phyloP scores from a whole-genome alignment of 2,329 filamentous ascomycete genomes.

The Alternaria sp. region DNA sequence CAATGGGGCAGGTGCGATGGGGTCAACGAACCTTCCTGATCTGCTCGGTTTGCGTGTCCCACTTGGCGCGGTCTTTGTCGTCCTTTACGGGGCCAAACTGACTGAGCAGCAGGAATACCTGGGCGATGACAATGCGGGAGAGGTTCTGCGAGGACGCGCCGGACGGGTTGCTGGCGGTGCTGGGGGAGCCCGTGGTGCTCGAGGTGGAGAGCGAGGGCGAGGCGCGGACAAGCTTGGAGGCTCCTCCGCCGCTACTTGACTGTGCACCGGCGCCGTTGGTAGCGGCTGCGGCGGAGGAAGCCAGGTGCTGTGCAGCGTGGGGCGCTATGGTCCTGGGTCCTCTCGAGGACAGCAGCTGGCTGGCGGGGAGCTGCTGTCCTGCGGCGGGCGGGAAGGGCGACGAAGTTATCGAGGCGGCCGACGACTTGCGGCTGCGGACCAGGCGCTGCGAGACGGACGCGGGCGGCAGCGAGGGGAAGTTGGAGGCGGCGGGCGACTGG shows the following conservation, averaged over 20 bases:
- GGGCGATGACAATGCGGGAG: slow-evolving; percentile 92
- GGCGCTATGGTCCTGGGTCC: slow-evolving; percentile 63
- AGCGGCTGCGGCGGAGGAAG: slow-evolving; percentile 60
- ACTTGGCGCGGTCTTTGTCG: slow-evolving; percentile 89
- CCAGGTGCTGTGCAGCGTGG: slow-evolving; percentile 60
- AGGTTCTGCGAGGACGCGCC: slow-evolving; percentile 58
- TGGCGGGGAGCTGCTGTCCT: slow-evolving; percentile 61
- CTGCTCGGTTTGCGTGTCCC: slow-evolving; percentile 89
- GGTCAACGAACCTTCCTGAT: slow-evolving; percentile 78
- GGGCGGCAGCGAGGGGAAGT: slow-evolving; percentile 60
- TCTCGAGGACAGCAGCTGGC: slow-evolving; percentile 63
- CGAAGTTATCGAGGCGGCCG: slow-evolving; percentile 60
- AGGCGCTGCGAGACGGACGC: slow-evolving; percentile 53
- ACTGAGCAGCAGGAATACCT: slow-evolving; percentile 92
- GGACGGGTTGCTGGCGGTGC: slow-evolving; percentile 56
- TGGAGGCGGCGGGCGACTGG: slow-evolving; percentile 60
- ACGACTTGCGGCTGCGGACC: slow-evolving; percentile 60
- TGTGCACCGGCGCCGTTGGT: slow-evolving; percentile 60
- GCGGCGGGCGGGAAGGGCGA: slow-evolving; percentile 63
- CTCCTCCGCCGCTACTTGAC: slow-evolving; percentile 61
- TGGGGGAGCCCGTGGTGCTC: slow-evolving; percentile 62
- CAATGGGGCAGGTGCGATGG: background rate
- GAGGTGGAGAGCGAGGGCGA: slow-evolving; percentile 59
- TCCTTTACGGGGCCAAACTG: slow-evolving; percentile 77
- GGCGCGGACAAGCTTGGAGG: slow-evolving; percentile 63